phyloP scores from a whole-genome alignment of 768 basidiomycete species.

The Epithele typhae region DNA sequence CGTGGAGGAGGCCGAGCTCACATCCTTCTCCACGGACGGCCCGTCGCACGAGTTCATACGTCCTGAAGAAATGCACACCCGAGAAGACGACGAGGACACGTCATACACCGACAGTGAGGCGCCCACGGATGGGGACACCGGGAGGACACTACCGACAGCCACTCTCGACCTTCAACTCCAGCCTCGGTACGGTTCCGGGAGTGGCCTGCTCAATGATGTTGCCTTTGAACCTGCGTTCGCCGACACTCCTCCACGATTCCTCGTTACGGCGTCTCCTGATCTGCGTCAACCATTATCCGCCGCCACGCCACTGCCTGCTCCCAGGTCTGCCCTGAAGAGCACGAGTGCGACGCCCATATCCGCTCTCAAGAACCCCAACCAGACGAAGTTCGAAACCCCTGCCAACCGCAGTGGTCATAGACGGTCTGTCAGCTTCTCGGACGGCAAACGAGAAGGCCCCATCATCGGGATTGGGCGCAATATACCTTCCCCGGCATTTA shows the following conservation, averaged over 20 bases:
- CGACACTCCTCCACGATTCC: slow-evolving; percentile 21
- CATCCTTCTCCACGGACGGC: slow-evolving; percentile 70
- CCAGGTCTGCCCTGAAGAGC: slow-evolving; percentile 40
- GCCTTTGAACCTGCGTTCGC: slow-evolving; percentile 15
- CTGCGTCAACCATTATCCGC: not conserved
- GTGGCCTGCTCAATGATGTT: slow-evolving; percentile 5
- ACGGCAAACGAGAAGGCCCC: slow-evolving; percentile 88
- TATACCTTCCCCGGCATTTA: slow-evolving; percentile 34
- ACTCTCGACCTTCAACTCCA: slow-evolving; percentile 11
- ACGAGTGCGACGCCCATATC: slow-evolving; percentile 49
- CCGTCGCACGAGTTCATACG: slow-evolving; percentile 50
- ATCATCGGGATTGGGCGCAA: slow-evolving; percentile 58
- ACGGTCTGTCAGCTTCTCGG: slow-evolving; percentile 96
- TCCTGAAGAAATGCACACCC: slow-evolving; percentile 26
- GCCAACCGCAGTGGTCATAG: slow-evolving; percentile 45
- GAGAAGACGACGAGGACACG: slow-evolving; percentile 21
- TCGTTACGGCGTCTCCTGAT: slow-evolving; percentile 5
- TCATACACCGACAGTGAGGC: slow-evolving; percentile 34
- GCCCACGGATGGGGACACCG: slow-evolving; percentile 31
- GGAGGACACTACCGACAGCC: slow-evolving; percentile 19
- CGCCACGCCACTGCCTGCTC: slow-evolving; percentile 29
- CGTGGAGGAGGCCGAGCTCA: slow-evolving; percentile 63
- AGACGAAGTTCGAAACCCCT: slow-evolving; percentile 52
- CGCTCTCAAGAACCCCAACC: slow-evolving; percentile 49
- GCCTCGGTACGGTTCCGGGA: not conserved